Base-by-base conservation (phyloP, 2,329 filamentous ascomycete species). In the Dothistroma septosporum region DNA sequence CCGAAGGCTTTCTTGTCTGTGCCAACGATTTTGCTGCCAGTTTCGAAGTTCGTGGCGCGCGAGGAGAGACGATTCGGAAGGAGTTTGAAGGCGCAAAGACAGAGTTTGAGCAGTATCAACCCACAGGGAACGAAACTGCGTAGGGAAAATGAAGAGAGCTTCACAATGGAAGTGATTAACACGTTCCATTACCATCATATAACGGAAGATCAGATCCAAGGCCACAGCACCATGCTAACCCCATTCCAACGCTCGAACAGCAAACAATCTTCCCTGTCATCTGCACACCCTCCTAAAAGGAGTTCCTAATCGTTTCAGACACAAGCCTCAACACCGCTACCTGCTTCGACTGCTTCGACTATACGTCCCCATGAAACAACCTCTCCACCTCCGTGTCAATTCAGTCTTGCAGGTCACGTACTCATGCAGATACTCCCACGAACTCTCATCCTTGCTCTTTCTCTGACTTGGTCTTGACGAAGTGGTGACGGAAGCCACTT, bases 1-100 rank as follows among this genome's bases (percentile, higher is more conserved):
- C 60, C 31, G 67, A 67, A 48, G 67, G 68, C 10, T 70, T 70
- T 50, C 49, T 70, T 52, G 67, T 69, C 24, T 70, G 67, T 56
- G 68, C 66, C 12, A 64, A 68, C 14, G 66, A 67, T n/a, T 70
- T 67, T 44, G 58, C 62, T 3, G 64, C 62, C 12, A 56, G 59
- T 8, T 68, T 69, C 44, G 31, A 59, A 33, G 44, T 65, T 10
- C 59, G 68, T n/a, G 63, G 62, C 7, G 44, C 58, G 12, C 64
- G 62, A 33, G 57, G 48, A 55, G 59, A 61, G 48, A 68, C 68
- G 48, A 66, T 70, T 21, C 33, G 64, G 60, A 56, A 62, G 33
- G 68, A 69, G 61, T 68, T 62, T 57, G 63, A 62, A 22, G 63
- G 60, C 54, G 59, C 53, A 8, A 58, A 67, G 52, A 48, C 50